Evolutionary conservation across 2,329 filamentous ascomycete species (phyloP).

Genomic region (Pyrenochaeta sp.): DNA sequence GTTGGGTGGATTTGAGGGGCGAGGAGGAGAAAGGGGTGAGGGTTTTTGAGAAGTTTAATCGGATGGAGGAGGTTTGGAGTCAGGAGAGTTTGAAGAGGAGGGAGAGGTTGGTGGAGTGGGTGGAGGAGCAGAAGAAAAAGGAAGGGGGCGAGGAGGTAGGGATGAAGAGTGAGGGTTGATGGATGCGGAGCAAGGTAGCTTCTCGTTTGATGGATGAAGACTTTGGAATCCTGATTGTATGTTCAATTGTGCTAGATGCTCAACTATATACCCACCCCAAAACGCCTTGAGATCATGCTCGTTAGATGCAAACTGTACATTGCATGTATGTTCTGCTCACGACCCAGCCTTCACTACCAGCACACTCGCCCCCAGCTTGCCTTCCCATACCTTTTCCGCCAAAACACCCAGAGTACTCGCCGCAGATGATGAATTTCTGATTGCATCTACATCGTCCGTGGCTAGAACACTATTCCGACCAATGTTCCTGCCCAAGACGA

Average conservation of each 20-base stretch:
- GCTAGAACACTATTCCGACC: slow-evolving; percentile 34
- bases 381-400: slow-evolving; percentile 67
- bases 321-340: background rate
- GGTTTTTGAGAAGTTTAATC: slow-evolving; percentile 3
- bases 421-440: slow-evolving; percentile 37
- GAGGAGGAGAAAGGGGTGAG: slow-evolving; percentile 35
- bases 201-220: background rate
- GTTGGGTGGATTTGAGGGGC: slow-evolving; percentile 50
- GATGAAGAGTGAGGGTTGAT: background rate
- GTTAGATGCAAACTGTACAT: background rate
- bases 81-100: slow-evolving; percentile 5
- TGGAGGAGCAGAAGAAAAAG: background rate
- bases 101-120: background rate
- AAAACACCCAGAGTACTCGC: slow-evolving; percentile 65
- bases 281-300: background rate
- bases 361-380: slow-evolving; percentile 70
- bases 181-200: background rate
- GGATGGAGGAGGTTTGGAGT: slow-evolving; percentile 3
- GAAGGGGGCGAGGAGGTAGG: background rate
- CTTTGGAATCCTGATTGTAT: background rate
- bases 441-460: slow-evolving; percentile 51
- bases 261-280: background rate
- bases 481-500: slow-evolving; percentile 69
- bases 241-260: background rate
- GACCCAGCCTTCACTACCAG: slow-evolving; percentile 71